Conservation (phyloP, 2,329 filamentous ascomycete genomes). For the Apiospora aurea region DNA sequence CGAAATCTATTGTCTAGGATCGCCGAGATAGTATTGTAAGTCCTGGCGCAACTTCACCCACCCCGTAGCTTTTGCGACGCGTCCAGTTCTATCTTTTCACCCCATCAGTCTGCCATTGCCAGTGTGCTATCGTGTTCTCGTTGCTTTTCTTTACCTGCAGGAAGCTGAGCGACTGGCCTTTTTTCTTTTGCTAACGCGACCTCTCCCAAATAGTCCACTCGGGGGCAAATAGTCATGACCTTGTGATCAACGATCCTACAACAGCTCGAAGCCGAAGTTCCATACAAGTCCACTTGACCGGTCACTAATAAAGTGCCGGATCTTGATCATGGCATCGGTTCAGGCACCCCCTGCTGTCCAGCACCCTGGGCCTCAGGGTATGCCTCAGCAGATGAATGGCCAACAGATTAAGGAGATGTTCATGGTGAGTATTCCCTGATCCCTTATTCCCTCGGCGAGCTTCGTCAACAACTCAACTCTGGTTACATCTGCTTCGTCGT, state of each 20-base stretch:
- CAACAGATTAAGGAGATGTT: constrained; percentile 81
- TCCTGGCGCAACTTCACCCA: constrained; percentile 20
- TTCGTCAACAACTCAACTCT: constrained; percentile 16
- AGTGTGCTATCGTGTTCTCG: not conserved
- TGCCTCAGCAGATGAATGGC: constrained; percentile 74
- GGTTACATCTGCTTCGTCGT: constrained; percentile 16
- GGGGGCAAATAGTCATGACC: constrained; percentile 27
- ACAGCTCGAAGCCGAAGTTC: constrained; percentile 31
- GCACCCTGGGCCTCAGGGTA: constrained; percentile 64
- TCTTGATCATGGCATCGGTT: constrained; percentile 76
- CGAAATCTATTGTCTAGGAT: not conserved
- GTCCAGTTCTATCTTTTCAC: not conserved
- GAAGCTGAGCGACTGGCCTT: not conserved
- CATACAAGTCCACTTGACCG: constrained; percentile 32
- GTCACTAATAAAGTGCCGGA: constrained; percentile 9
- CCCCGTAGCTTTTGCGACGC: constrained; percentile 19
- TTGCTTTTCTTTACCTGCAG: not conserved
- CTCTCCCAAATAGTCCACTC: constrained; percentile 7
- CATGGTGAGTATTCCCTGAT: constrained; percentile 51
- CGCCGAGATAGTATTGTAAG: constrained; percentile 22
- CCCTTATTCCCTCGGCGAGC: not conserved
- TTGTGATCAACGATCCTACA: constrained; percentile 24
- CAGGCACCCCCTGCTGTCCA: constrained; percentile 75
- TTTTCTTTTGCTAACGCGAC: constrained; percentile 7
- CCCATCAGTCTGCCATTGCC: not conserved